A percentile compares a stretch with the other conserved stretches of the same genome.
Conservation (phyloP, 495 filamentous ascomycete species). For the Aspergillus homomorphus region DNA sequence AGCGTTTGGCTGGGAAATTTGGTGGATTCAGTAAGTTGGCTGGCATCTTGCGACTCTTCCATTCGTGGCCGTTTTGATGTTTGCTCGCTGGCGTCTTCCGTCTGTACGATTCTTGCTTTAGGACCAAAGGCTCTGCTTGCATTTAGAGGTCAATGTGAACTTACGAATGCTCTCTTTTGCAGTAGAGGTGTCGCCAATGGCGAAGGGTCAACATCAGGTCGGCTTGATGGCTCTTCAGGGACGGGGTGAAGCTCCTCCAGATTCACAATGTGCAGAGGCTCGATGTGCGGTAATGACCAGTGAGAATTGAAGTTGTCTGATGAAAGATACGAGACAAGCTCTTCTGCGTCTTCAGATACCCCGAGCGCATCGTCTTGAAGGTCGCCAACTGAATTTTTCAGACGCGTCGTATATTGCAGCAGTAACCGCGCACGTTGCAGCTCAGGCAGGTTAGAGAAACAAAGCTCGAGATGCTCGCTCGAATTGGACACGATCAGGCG, state of each 20-base stretch:
- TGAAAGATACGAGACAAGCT: conserved; percentile 37
- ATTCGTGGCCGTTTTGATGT: conserved; percentile 34
- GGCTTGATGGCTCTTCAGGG: conserved; percentile 4
- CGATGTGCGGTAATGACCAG: conserved; percentile 46
- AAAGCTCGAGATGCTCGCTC: conserved; percentile 55
- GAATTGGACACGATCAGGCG: conserved; percentile 52
- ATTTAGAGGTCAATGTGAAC: conserved; percentile 12
- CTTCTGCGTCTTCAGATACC: conserved; percentile 44
- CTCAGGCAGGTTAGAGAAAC: conserved; percentile 42
- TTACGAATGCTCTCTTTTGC: conserved; percentile 40
- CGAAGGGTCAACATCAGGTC: background rate
- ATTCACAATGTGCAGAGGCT: conserved; percentile 33
- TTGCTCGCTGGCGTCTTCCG: conserved; percentile 27
- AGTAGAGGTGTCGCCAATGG: conserved; percentile 2
- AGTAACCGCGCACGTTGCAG: conserved; percentile 38
- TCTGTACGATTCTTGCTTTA: conserved; percentile 19
- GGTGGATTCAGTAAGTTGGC: conserved; percentile 35
- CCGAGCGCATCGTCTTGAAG: conserved; percentile 46
- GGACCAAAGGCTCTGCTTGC: too few species aligned
- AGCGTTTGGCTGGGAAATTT: conserved; percentile 33
- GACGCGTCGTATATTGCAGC: conserved; percentile 36
- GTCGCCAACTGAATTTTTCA: conserved; percentile 45
- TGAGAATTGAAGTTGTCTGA: conserved; percentile 31
- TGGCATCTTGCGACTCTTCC: conserved; percentile 31
- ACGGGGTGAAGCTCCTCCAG: conserved; percentile 23